Percentiles rank a stretch among this genome's conserved stretches.
phyloP scores from a whole-genome alignment of 2,329 filamentous ascomycete species.

The Pseudogymnoascus sp. region DNA sequence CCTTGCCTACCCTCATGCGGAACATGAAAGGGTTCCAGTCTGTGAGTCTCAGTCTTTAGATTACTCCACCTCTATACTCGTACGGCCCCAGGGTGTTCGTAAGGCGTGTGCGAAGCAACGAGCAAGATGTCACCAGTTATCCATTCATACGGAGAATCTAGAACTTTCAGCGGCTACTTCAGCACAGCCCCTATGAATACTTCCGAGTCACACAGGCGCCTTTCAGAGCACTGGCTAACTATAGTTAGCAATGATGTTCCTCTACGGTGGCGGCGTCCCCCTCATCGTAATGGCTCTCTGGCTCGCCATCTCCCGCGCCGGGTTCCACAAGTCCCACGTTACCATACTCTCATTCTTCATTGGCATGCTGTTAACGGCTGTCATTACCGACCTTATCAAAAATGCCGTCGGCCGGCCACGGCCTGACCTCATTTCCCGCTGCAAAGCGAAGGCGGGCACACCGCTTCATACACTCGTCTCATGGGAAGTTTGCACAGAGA shows the following conservation, averaged over 20 bases:
- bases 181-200: background rate
- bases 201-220: background rate
- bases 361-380: constrained; percentile 64
- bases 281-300: constrained; percentile 59
- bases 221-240: background rate
- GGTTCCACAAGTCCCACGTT: constrained; percentile 75
- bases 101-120: background rate
- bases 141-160: background rate
- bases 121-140: background rate
- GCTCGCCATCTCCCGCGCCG: constrained; percentile 56
- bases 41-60: constrained; percentile 41
- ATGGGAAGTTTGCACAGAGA: constrained; percentile 67
- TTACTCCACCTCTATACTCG: background rate
- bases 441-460: constrained; percentile 57
- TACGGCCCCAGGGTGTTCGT: background rate
- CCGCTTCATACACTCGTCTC: constrained; percentile 50
- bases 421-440: constrained; percentile 83
- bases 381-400: constrained; percentile 88
- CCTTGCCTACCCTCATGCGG: constrained; percentile 81
- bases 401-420: constrained; percentile 65
- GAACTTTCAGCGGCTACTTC: background rate
- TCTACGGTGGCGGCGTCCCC: constrained; percentile 72
- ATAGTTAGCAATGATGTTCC: constrained; percentile 59
- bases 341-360: constrained; percentile 76
- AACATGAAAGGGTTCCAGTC: constrained; percentile 75